Base-by-base conservation (phyloP, 805 yeast genomes). In the Saturnispora galanensis region DNA sequence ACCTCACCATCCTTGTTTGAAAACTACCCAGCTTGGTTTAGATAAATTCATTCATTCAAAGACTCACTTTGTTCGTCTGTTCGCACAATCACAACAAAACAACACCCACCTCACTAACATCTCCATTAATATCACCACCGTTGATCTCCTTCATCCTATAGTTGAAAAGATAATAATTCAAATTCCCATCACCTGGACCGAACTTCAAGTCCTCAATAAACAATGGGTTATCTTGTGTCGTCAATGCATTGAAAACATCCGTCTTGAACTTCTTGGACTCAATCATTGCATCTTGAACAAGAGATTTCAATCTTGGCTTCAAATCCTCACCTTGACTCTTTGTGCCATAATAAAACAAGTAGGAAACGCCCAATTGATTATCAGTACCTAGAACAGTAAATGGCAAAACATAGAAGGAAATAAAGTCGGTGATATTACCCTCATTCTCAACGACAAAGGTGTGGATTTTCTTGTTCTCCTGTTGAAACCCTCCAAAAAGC, bases 211-310 rank as follows among this genome's bases (percentile, higher is more conserved):
- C 79, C 21, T 85, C 81, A 52, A 93, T 68, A 66, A 93, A 87
- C 48, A 84, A 66, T 12, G 87, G 72, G 62, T 93, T 93, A 59
- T 93, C 98, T 66, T 88, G 95, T 10, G 88, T 72, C 0, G 97
- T 79, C 50, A 93, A 70, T 9, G 97, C 96, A 60, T 93, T 93
- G 73, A 90, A 86, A 3, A 93, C 97, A 60, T 93, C 98, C 55
- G 84, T 85, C 21, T 73, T 73, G 40, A 70, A 64, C 35, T 68
- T 61, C 60, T 84, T 82, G 28, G 95, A 80, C 34, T 85, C 64
- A 42, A 90, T 74, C 28, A 63, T 56, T 13, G 57, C 56, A 9
- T 71, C 69, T 3, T 66, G 74, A 3, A 59, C 70, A 21, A 58
- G 52, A 34, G 65, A 21, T 13, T 32, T 13, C 16, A 42, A 37